phyloP scores from a whole-genome alignment of 2,329 filamentous ascomycete genomes.

The Penicillium sp. region DNA sequence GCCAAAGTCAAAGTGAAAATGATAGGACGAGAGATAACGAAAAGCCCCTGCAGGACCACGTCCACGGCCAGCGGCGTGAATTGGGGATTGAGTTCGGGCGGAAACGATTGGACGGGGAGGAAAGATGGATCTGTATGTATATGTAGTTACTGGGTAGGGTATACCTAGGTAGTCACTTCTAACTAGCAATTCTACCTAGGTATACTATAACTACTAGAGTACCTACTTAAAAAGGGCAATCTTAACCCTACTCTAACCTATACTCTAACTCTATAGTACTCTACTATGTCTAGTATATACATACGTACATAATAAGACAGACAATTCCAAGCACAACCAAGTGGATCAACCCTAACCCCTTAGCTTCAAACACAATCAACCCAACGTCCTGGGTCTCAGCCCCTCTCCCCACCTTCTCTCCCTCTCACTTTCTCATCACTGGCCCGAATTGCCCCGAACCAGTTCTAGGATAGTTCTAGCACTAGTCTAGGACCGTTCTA shows the following conservation, averaged over 20 bases:
- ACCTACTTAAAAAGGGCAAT: too few relatives aligned
- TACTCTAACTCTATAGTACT: too few relatives aligned
- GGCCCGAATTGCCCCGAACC: constrained; percentile 1
- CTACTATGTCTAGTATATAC: too few relatives aligned
- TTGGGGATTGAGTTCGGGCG: neutral
- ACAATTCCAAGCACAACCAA: neutral
- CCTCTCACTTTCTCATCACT: neutral
- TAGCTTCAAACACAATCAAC: constrained; percentile 24
- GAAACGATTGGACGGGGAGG: neutral
- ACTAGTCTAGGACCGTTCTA: too few relatives aligned
- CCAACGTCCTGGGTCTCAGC: constrained; percentile 9
- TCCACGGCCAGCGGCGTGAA: neutral
- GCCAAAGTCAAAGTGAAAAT: constrained; percentile 6
- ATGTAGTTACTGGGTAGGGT: too few relatives aligned
- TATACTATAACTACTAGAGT: too few relatives aligned
- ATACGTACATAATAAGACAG: too few relatives aligned
- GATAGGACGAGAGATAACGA: constrained; percentile 15
- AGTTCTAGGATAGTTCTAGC: too few relatives aligned
- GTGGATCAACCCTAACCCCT: constrained; percentile 15
- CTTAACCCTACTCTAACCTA: too few relatives aligned
- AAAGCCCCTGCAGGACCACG: neutral
- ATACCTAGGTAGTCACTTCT: too few relatives aligned
- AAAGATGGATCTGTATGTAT: too few relatives aligned
- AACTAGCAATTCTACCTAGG: too few relatives aligned
- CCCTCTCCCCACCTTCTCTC: neutral